Evolutionary conservation across 345 rosid species (phyloP).

Genomic region (Hibiscus syriacus): DNA sequence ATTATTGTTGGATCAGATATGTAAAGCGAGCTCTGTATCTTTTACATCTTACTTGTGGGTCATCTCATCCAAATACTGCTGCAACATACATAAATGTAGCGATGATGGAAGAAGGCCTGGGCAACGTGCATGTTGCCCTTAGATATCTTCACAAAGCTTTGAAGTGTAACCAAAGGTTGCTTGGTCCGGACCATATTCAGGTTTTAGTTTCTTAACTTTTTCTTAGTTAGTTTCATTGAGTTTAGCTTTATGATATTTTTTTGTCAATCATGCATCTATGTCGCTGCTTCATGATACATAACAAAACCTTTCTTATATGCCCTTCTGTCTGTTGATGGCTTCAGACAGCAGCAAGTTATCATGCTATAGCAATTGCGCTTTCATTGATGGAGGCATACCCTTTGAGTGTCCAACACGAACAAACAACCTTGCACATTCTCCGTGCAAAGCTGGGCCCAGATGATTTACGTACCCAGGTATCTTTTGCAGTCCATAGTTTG

Average conservation of each 20-base stretch:
- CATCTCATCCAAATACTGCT: conserved; percentile 98
- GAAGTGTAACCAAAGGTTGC: conserved; percentile 88
- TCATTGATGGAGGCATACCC: conserved; percentile 98
- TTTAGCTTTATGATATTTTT: not conserved
- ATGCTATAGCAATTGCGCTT: conserved; percentile 98
- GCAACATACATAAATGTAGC: conserved; percentile 98
- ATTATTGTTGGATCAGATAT: conserved; percentile 46
- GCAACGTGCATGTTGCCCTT: conserved; percentile 96
- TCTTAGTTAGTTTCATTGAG: conserved; percentile 6
- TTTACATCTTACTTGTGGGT: conserved; percentile 93
- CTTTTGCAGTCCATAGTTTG: conserved; percentile 6
- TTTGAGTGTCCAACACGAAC: conserved; percentile 97
- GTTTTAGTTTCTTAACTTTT: conserved; percentile 29
- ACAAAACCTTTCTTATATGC: not conserved
- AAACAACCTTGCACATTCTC: conserved; percentile 89
- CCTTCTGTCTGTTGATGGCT: conserved; percentile 15
- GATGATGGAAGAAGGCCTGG: conserved; percentile 99
- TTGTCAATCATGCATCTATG: not conserved
- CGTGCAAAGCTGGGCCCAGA: conserved; percentile 94
- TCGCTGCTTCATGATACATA: not conserved
- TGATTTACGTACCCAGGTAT: conserved; percentile 98
- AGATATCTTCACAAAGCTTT: conserved; percentile 97
- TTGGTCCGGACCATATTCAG: conserved; percentile 99
- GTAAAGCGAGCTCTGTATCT: conserved; percentile 98
- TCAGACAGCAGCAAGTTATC: conserved; percentile 99